Percentiles rank a stretch among this genome's conserved stretches.
Conservation (phyloP, 441 rosid genomes). For the Bocquillonia castaneifolia region DNA sequence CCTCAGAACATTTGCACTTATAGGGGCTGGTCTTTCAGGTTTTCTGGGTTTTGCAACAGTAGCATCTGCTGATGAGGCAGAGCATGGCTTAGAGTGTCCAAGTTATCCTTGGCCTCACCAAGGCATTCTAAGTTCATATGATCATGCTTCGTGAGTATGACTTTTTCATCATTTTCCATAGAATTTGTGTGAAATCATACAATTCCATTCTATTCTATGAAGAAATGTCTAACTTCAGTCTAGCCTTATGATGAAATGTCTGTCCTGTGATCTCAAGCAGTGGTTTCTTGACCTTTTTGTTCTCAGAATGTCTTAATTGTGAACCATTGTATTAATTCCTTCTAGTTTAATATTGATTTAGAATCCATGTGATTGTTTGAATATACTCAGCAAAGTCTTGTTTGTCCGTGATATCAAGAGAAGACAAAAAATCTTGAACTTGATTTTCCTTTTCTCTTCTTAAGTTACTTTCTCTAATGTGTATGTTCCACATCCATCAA, state of each 20-base stretch:
- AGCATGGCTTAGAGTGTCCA: slow-evolving; percentile 82
- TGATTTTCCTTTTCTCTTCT: not conserved
- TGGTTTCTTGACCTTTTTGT: not conserved
- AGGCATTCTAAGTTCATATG: slow-evolving; percentile 97
- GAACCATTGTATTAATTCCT: not conserved
- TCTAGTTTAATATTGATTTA: not conserved
- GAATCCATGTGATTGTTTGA: not conserved
- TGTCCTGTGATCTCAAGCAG: slow-evolving; percentile 2
- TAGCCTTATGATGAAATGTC: not conserved
- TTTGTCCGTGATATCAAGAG: not conserved
- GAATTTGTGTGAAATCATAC: not conserved
- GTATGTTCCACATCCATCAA: not conserved
- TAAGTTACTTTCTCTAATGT: not conserved
- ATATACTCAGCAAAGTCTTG: not conserved
- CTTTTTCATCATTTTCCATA: slow-evolving; percentile 10
- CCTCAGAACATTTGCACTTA: slow-evolving; percentile 53
- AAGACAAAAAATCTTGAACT: not conserved
- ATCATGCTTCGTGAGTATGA: slow-evolving; percentile 90
- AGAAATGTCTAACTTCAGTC: not conserved
- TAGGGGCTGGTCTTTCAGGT: slow-evolving; percentile 93
- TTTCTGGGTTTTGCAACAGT: slow-evolving; percentile 68
- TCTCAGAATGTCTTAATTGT: not conserved
- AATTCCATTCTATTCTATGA: not conserved
- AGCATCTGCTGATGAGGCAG: slow-evolving; percentile 98
- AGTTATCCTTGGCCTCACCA: slow-evolving; percentile 98